phyloP scores from a whole-genome alignment of 345 rosid genomes.

The Pugionium dolabratum region DNA sequence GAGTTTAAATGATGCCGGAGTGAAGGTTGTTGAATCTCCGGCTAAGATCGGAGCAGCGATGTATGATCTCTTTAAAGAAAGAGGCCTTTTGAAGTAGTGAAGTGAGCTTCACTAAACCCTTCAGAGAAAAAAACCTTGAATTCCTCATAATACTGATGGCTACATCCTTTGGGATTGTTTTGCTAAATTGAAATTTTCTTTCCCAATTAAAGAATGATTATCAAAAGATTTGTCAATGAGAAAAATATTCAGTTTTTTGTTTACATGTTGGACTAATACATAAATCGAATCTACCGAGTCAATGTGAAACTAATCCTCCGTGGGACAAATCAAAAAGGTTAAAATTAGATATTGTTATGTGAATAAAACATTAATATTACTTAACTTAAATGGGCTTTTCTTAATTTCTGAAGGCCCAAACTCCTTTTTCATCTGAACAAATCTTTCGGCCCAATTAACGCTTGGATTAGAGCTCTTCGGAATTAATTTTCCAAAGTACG shows the following conservation, averaged over 20 bases:
- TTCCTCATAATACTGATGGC: constrained; percentile 29
- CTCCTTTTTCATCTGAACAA: not conserved
- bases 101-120: constrained; percentile 20
- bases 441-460: not conserved
- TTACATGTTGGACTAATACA: too few species aligned
- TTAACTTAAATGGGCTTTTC: not conserved
- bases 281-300: too few species aligned
- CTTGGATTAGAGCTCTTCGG: not conserved
- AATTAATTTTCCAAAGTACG: not conserved
- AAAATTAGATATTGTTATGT: too few species aligned
- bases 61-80: constrained; percentile 74
- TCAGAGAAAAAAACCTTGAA: constrained; percentile 23
- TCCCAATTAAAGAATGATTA: constrained; percentile 24
- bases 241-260: too few species aligned
- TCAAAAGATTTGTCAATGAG: not conserved
- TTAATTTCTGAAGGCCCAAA: not conserved
- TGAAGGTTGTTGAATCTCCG: constrained; percentile 90
- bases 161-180: constrained; percentile 30
- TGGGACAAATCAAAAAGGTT: too few species aligned
- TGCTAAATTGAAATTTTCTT: constrained; percentile 19
- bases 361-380: too few species aligned
- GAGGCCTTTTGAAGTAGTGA: constrained; percentile 64
- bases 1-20: constrained; percentile 88
- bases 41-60: constrained; percentile 89
- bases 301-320: too few species aligned